These are phyloP conservation scores for Nephelium lappaceum DNA, from an alignment of 345 rosid species.

Conservation along the genomic window DNA sequence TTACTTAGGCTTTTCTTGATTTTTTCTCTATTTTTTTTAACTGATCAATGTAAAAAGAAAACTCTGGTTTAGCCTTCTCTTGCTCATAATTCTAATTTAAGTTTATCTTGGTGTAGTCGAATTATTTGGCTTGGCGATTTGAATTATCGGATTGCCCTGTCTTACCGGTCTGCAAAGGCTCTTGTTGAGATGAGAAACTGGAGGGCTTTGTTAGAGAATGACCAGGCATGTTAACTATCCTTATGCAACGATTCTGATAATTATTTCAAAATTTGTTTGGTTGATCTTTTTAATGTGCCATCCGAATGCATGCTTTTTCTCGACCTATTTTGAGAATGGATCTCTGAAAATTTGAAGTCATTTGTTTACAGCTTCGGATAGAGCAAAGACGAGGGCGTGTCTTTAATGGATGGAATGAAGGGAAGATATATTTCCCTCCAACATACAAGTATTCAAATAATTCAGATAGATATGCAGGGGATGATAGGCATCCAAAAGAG, in stretches of 20 bases:
- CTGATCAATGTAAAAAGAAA: not conserved
- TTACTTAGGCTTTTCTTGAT: not conserved
- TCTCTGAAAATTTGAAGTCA: constrained; percentile 20
- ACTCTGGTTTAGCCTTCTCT: not conserved
- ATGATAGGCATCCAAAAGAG: constrained; percentile 76
- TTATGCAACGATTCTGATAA: not conserved
- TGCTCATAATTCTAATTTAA: constrained; percentile 8
- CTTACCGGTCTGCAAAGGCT: constrained; percentile 83
- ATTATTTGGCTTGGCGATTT: constrained; percentile 98
- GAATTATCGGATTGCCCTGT: constrained; percentile 90
- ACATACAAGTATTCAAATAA: constrained; percentile 97
- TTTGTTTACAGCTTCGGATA: constrained; percentile 59
- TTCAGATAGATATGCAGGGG: constrained; percentile 90
- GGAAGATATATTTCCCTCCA: constrained; percentile 91
- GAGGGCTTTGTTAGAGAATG: constrained; percentile 88
- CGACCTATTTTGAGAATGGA: not conserved
- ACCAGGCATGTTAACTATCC: constrained; percentile 63
- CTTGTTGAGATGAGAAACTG: constrained; percentile 99
- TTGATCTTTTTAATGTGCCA: not conserved
- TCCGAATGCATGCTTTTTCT: not conserved
- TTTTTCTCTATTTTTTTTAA: not conserved
- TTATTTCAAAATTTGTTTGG: not conserved
- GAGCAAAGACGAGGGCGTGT: constrained; percentile 78
- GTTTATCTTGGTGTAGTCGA: constrained; percentile 52
- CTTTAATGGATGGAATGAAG: constrained; percentile 95